Conservation (phyloP, 345 rosid genomes). For the Lepidium aucheri region DNA sequence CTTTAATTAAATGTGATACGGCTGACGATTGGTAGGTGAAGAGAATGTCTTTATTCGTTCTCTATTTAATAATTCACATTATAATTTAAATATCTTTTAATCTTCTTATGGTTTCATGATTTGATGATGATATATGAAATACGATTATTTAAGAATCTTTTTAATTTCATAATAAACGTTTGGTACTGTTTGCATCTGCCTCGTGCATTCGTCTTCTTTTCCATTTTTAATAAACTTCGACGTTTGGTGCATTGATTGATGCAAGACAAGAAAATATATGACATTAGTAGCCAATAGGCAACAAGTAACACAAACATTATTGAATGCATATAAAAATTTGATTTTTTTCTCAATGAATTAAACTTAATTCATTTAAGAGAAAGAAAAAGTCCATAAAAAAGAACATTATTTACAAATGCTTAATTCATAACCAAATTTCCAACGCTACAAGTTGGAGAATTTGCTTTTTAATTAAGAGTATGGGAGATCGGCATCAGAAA, state of each 20-base stretch:
- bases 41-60: slow-evolving; percentile 19
- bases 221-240: not conserved
- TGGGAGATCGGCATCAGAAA: no score
- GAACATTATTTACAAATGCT: not conserved
- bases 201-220: slow-evolving; percentile 22
- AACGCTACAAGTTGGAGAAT: no score
- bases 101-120: slow-evolving; percentile 1
- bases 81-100: not conserved
- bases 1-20: slow-evolving; percentile 21
- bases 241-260: slow-evolving; percentile 29
- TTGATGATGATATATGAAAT: not conserved
- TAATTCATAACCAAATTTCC: no score
- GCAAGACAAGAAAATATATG: slow-evolving; percentile 3
- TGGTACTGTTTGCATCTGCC: slow-evolving; percentile 25
- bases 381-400: no score
- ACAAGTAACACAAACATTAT: slow-evolving; percentile 3
- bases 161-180: not conserved
- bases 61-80: not conserved
- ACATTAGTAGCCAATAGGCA: not conserved
- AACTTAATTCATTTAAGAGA: no score
- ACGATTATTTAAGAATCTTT: slow-evolving; percentile 14
- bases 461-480: no score
- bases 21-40: slow-evolving; percentile 26
- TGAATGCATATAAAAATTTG: not conserved
- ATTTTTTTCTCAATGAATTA: slow-evolving; percentile 12